Evolutionary conservation across 2,329 filamentous ascomycete genomes (phyloP).

Genomic region (Paecilomyces fulvus): DNA sequence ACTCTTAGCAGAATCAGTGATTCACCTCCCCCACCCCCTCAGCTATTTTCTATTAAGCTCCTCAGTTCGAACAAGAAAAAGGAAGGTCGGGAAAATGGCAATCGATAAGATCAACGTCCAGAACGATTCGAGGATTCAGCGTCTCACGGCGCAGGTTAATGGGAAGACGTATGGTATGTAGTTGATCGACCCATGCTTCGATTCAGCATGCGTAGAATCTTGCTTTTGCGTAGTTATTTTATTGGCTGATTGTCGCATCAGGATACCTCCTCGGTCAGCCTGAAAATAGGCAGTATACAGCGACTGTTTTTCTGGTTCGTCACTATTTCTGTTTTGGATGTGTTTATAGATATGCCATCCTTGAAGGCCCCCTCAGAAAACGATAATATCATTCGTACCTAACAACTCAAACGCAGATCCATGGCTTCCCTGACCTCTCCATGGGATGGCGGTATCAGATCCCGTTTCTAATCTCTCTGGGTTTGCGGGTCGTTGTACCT

Average conservation of each 20-base stretch:
- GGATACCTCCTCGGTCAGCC: conserved; percentile 48
- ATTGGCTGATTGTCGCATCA: conserved; percentile 9
- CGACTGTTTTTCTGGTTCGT: conserved; percentile 47
- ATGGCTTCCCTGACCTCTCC: conserved; percentile 76
- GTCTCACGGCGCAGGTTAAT: conserved; percentile 55
- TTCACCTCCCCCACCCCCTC: not conserved
- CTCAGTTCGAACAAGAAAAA: not conserved
- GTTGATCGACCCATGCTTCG: not conserved
- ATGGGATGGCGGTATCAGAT: conserved; percentile 89
- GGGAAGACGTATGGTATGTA: conserved; percentile 58
- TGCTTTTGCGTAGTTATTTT: not conserved
- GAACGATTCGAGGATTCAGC: conserved; percentile 58
- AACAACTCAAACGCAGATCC: conserved; percentile 39
- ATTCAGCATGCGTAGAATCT: not conserved
- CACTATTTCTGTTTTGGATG: not conserved
- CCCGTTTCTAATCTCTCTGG: conserved; percentile 61
- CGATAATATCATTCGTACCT: not conserved
- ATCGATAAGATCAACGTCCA: conserved; percentile 55
- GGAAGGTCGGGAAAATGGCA: conserved; percentile 32
- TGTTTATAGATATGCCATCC: not conserved
- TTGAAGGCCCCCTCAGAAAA: too few relatives aligned
- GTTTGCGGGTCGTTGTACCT: conserved; percentile 70
- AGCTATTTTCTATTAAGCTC: not conserved
- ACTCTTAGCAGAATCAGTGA: not conserved
- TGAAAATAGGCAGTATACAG: conserved; percentile 32